Evolutionary conservation across 2,329 filamentous ascomycete genomes (phyloP).

Genomic region (Colletotrichum incanum): DNA sequence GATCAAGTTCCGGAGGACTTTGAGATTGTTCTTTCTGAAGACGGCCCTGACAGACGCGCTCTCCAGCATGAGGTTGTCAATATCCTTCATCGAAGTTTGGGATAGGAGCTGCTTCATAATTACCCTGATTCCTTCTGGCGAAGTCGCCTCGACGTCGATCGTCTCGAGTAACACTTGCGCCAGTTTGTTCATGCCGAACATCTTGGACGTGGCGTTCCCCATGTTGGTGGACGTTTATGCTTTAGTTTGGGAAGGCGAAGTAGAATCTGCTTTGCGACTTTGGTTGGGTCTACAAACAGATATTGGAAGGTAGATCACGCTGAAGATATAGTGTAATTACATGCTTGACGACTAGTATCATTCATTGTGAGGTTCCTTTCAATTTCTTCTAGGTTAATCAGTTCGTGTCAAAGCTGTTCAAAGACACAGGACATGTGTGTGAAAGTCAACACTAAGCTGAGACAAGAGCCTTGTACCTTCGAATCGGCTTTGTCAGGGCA

Average conservation of each 20-base stretch:
- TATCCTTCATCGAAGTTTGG: neutral
- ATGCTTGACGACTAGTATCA: neutral
- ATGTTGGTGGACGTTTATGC: neutral
- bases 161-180: neutral
- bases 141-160: neutral
- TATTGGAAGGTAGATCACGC: neutral
- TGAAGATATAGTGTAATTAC: neutral
- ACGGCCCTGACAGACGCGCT: neutral
- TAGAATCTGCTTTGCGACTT: neutral
- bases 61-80: neutral
- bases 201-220: neutral
- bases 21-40: constrained; percentile 5
- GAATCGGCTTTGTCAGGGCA: neutral
- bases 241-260: neutral
- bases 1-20: constrained; percentile 16
- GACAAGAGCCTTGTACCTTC: neutral
- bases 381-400: neutral
- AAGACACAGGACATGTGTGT: neutral
- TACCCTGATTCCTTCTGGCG: neutral
- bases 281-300: neutral
- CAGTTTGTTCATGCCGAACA: neutral
- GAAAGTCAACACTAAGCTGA: neutral
- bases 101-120: neutral
- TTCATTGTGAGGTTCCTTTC: neutral
- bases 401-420: neutral